phyloP scores from a whole-genome alignment of 176 grass and related monocot species.

The Cenchrus purpureus region DNA sequence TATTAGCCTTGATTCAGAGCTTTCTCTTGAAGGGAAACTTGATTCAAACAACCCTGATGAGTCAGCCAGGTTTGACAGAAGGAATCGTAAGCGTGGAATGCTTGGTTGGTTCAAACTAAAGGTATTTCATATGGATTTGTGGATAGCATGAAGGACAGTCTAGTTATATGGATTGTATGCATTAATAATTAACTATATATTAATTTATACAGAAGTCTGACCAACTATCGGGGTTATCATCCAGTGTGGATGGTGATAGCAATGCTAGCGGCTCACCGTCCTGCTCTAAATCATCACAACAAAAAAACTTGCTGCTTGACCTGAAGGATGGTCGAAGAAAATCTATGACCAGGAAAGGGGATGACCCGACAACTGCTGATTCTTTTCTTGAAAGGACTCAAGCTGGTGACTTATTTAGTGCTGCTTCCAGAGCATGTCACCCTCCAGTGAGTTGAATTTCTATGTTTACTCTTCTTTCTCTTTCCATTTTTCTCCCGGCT shows the following conservation, averaged over 20 bases:
- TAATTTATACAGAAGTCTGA: constrained; percentile 75
- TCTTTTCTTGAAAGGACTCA: constrained; percentile 85
- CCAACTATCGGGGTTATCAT: constrained; percentile 66
- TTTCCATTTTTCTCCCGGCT: constrained; percentile 18
- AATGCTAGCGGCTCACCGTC: constrained; percentile 77
- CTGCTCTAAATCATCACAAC: constrained; percentile 66
- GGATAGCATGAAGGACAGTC: neutral
- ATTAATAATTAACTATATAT: constrained; percentile 26
- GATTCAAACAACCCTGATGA: constrained; percentile 66
- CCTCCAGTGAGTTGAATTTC: constrained; percentile 65
- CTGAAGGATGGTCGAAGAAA: constrained; percentile 89
- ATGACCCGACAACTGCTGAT: constrained; percentile 50
- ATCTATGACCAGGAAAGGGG: constrained; percentile 82
- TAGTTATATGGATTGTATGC: neutral
- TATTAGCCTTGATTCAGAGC: constrained; percentile 83
- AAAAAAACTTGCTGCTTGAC: constrained; percentile 73
- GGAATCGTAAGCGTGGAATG: constrained; percentile 88
- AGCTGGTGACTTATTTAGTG: constrained; percentile 93
- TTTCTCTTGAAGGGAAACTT: constrained; percentile 77
- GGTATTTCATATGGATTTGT: constrained; percentile 50
- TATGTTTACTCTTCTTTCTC: neutral
- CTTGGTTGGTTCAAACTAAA: constrained; percentile 97
- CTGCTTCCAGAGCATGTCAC: constrained; percentile 61
- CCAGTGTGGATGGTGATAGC: constrained; percentile 67
- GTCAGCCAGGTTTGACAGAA: constrained; percentile 69